Conservation (phyloP, 1,139 yeast genomes). For the Saccharomyces hybrid region DNA sequence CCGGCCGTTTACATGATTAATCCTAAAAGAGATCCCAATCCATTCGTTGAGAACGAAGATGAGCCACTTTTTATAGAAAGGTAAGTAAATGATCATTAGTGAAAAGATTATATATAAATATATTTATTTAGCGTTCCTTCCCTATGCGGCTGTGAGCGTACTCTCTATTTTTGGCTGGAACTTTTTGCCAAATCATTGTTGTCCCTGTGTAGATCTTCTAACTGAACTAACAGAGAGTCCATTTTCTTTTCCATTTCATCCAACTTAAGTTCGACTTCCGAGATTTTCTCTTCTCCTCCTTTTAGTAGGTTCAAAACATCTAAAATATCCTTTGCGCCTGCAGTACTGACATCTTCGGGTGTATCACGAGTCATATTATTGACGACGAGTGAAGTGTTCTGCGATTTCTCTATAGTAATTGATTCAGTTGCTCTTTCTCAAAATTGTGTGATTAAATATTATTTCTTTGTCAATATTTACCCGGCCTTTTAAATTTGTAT, state of each 20-base stretch:
- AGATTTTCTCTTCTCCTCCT: slow-evolving; percentile 53
- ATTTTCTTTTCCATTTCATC: slow-evolving; percentile 50
- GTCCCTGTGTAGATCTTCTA: slow-evolving; percentile 10
- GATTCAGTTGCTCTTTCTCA: neutral
- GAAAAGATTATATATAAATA: neutral
- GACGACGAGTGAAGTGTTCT: neutral
- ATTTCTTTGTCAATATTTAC: neutral
- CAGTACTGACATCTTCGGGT: neutral
- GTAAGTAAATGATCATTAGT: neutral
- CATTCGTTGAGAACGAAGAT: slow-evolving; percentile 44
- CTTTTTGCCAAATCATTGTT: slow-evolving; percentile 1
- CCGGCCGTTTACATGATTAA: slow-evolving; percentile 45
- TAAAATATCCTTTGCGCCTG: slow-evolving; percentile 10
- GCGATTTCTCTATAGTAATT: neutral
- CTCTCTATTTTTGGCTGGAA: neutral
- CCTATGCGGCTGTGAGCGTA: neutral
- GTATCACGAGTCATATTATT: neutral
- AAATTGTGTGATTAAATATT: neutral
- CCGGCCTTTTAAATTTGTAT: neutral
- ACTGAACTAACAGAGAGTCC: slow-evolving; percentile 26
- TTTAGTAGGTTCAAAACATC: slow-evolving; percentile 37
- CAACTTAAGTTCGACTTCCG: slow-evolving; percentile 47
- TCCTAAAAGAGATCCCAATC: slow-evolving; percentile 62
- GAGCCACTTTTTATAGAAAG: slow-evolving; percentile 37
- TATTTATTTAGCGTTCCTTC: neutral